phyloP scores from a whole-genome alignment of 1,284 basidiomycete genomes.

The Leccinum solheimii region DNA sequence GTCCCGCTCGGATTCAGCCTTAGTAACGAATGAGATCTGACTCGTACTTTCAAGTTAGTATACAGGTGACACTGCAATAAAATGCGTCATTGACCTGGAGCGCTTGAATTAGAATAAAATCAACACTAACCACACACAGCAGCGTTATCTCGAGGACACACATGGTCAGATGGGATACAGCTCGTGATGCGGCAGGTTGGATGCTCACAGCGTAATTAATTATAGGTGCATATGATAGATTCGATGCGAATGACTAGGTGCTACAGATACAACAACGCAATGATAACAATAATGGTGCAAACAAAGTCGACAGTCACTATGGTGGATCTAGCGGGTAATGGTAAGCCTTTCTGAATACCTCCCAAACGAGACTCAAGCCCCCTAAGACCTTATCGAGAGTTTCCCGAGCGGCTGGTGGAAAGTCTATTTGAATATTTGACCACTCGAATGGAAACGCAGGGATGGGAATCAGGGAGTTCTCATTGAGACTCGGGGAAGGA shows the following conservation, averaged over 20 bases:
- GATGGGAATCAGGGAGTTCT: constrained; percentile 20
- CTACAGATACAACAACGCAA: constrained; percentile 20
- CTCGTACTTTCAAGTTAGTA: background rate
- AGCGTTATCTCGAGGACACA: background rate
- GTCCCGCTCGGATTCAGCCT: background rate
- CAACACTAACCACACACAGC: background rate
- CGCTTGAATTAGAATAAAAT: background rate
- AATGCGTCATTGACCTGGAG: background rate
- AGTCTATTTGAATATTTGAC: constrained; percentile 28
- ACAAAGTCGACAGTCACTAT: constrained; percentile 11
- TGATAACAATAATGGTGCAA: constrained; percentile 13
- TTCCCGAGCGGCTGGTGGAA: constrained; percentile 27
- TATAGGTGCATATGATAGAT: background rate
- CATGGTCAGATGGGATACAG: background rate
- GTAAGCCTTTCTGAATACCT: constrained; percentile 47
- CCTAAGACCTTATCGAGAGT: constrained; percentile 37
- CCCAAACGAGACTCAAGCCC: constrained; percentile 48
- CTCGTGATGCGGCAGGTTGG: background rate
- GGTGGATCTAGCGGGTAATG: constrained; percentile 60
- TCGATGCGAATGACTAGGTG: background rate
- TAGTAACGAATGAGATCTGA: too few species aligned
- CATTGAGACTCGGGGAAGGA: constrained; percentile 12
- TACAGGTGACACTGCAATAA: background rate
- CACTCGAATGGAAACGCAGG: constrained; percentile 28
- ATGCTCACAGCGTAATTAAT: background rate